Conservation (phyloP, 2,329 filamentous ascomycete genomes). For the Aspergillus sergii region DNA sequence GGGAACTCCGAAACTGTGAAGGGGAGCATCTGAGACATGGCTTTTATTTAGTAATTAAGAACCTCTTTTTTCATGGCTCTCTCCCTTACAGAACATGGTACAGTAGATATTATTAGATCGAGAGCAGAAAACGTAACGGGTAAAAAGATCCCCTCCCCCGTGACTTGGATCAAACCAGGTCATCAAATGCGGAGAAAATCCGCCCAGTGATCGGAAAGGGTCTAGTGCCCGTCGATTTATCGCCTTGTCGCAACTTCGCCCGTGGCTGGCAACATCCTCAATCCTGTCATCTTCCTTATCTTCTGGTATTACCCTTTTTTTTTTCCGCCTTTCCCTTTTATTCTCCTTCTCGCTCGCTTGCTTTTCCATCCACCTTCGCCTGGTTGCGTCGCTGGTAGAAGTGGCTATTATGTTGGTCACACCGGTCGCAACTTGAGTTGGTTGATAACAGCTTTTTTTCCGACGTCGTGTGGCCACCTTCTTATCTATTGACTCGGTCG, state of each 20-base stretch:
- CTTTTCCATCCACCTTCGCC: conserved; percentile 10
- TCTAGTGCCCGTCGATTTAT: background rate
- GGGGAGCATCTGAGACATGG: background rate
- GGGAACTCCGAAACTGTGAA: conserved; percentile 43
- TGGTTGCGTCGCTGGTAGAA: conserved; percentile 25
- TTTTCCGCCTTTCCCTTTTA: conserved; percentile 3
- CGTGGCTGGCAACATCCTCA: background rate
- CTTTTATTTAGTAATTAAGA: background rate
- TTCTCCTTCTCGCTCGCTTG: conserved; percentile 12
- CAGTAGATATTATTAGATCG: background rate
- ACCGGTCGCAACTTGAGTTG: conserved; percentile 15
- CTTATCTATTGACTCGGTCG: conserved; percentile 19
- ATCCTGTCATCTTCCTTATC: background rate
- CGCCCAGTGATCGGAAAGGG: background rate
- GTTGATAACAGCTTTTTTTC: conserved; percentile 12
- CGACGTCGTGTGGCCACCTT: conserved; percentile 20
- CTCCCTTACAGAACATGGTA: background rate
- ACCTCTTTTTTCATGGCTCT: background rate
- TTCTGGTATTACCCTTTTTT: background rate
- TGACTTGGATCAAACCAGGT: background rate
- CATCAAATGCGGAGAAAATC: conserved; percentile 2
- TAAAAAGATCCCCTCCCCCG: background rate
- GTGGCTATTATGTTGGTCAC: conserved; percentile 32
- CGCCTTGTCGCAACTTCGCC: conserved; percentile 7
- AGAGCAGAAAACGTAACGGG: background rate